Percentiles rank a stretch among this genome's conserved stretches.
phyloP scores from a whole-genome alignment of 225 moss, liverwort and hornwort species.

The Anthoceros angustus region DNA sequence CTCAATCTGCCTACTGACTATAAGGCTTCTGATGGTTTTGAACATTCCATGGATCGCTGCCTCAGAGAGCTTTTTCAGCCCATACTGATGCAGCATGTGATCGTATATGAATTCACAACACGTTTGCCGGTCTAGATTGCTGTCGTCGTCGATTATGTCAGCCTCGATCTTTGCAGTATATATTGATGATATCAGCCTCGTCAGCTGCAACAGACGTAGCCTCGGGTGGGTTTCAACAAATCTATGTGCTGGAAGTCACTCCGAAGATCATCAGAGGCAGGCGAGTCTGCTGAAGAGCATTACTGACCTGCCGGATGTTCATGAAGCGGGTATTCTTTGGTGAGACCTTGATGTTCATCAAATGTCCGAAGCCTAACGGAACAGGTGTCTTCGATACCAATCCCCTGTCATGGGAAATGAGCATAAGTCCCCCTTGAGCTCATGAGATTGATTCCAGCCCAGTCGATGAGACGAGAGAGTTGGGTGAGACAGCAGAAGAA shows the following conservation, averaged over 20 bases:
- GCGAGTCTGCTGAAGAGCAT: neutral
- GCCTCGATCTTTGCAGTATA: conserved; percentile 74
- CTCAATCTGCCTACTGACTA: conserved; percentile 56
- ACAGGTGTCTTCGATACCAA: conserved; percentile 6
- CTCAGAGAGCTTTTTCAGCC: conserved; percentile 81
- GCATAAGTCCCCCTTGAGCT: too few relatives aligned
- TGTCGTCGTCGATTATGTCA: conserved; percentile 67
- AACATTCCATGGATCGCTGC: conserved; percentile 95
- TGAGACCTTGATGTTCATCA: conserved; percentile 86
- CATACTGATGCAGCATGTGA: conserved; percentile 86
- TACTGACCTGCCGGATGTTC: conserved; percentile 75
- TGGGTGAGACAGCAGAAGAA: too few relatives aligned
- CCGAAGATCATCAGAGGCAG: neutral
- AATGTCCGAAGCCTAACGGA: conserved; percentile 52
- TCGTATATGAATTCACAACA: conserved; percentile 95
- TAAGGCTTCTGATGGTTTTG: conserved; percentile 55
- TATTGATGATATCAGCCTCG: conserved; percentile 68
- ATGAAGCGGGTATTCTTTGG: conserved; percentile 67
- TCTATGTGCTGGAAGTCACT: conserved; percentile 7
- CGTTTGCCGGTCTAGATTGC: conserved; percentile 65
- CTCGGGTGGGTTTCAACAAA: conserved; percentile 8
- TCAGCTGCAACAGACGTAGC: conserved; percentile 59
- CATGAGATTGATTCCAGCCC: too few relatives aligned
- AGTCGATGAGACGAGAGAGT: too few relatives aligned
- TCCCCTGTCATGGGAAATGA: neutral